Evolutionary conservation across 331 rosid genomes (phyloP).

Genomic region (Pyracantha coccinea): DNA sequence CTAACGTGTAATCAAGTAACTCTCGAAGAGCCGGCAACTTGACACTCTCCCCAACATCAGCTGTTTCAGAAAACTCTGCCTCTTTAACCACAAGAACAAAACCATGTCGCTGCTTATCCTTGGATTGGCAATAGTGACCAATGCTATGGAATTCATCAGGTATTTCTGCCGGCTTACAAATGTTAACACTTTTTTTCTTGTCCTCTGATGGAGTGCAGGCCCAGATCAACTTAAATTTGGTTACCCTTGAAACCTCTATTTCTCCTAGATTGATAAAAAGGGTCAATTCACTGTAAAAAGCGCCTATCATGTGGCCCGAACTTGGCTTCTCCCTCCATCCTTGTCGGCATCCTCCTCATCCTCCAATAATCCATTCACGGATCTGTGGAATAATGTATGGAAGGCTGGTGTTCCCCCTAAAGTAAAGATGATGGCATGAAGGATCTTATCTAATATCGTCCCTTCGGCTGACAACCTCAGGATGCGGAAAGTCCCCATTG

Average conservation of each 20-base stretch:
- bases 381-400: no score
- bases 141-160: slow-evolving; percentile 66
- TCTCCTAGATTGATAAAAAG: slow-evolving; percentile 76
- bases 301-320: no score
- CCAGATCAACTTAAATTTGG: slow-evolving; percentile 58
- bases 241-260: slow-evolving; percentile 51
- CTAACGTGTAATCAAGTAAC: slow-evolving; percentile 61
- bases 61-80: slow-evolving; percentile 25
- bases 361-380: no score
- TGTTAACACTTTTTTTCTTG: slow-evolving; percentile 35
- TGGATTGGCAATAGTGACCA: slow-evolving; percentile 74
- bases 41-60: slow-evolving; percentile 2
- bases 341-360: no score
- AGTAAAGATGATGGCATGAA: no score
- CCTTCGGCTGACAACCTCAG: no score
- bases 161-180: slow-evolving; percentile 57
- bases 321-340: no score
- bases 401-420: no score
- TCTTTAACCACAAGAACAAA: slow-evolving; percentile 68
- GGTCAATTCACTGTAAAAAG: no score
- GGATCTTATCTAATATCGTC: no score
- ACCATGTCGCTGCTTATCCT: slow-evolving; percentile 47
- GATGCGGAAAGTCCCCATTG: no score
- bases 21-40: slow-evolving; percentile 42
- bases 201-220: slow-evolving; percentile 24